Conservation (phyloP, 805 yeast genomes). For the Candida glaebosa region DNA sequence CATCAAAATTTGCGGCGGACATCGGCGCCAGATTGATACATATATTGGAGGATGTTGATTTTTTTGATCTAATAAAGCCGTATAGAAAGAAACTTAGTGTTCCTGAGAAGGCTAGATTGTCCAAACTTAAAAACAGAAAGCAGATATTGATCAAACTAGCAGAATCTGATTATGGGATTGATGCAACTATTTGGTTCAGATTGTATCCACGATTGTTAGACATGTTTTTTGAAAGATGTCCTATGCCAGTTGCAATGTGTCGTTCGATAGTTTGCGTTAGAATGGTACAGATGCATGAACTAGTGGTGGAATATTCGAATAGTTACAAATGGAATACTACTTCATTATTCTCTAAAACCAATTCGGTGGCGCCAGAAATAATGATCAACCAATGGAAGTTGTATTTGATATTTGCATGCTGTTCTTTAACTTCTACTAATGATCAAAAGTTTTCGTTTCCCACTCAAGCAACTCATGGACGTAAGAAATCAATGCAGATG, state of each 20-base stretch:
- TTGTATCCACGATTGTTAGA: slow-evolving; percentile 74
- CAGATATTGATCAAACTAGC: slow-evolving; percentile 75
- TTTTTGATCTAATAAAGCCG: slow-evolving; percentile 56
- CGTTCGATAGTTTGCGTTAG: slow-evolving; percentile 88
- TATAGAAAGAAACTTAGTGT: slow-evolving; percentile 53
- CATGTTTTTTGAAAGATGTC: slow-evolving; percentile 74
- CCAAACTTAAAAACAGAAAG: slow-evolving; percentile 60
- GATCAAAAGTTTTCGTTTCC: slow-evolving; percentile 71
- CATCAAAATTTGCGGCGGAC: slow-evolving; percentile 74
- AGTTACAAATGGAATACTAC: slow-evolving; percentile 34
- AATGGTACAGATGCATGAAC: slow-evolving; percentile 79
- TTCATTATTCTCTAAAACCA: slow-evolving; percentile 31
- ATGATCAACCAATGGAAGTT: slow-evolving; percentile 85
- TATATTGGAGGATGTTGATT: slow-evolving; percentile 68
- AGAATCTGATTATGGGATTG: slow-evolving; percentile 91
- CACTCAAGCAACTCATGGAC: slow-evolving; percentile 53
- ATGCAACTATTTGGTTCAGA: slow-evolving; percentile 94
- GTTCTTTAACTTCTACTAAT: slow-evolving; percentile 83
- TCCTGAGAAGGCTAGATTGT: slow-evolving; percentile 73
- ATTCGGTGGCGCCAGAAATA: slow-evolving; percentile 55
- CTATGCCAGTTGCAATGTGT: slow-evolving; percentile 90
- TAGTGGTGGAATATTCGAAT: slow-evolving; percentile 54
- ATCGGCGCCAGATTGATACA: slow-evolving; percentile 74
- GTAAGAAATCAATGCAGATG: slow-evolving; percentile 76
- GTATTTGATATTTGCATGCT: slow-evolving; percentile 85